These are phyloP conservation scores for Thinopyrum elongatum DNA, from an alignment of 176 grass and related monocot species.

Conservation along the genomic window DNA sequence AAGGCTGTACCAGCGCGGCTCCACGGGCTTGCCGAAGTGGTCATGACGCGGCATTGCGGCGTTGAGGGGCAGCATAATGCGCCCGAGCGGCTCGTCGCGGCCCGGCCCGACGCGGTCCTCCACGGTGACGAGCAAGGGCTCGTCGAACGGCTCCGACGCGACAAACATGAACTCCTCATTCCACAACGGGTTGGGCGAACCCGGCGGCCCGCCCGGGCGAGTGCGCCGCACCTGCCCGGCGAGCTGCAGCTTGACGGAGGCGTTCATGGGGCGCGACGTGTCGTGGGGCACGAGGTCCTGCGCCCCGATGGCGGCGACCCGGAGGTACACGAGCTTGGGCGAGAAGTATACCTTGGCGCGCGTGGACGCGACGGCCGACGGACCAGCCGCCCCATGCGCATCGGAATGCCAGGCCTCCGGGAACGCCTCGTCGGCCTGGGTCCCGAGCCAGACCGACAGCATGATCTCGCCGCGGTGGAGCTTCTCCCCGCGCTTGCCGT, in stretches of 20 bases:
- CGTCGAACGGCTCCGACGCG: slow-evolving; percentile 79
- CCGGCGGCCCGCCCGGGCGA: slow-evolving; percentile 37
- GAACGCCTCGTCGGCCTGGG: slow-evolving; percentile 96
- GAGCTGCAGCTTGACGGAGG: slow-evolving; percentile 62
- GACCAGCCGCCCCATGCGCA: slow-evolving; percentile 38
- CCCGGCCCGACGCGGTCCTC: slow-evolving; percentile 76
- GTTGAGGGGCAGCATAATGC: slow-evolving; percentile 48
- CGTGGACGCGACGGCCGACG: slow-evolving; percentile 51
- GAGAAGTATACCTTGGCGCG: slow-evolving; percentile 96
- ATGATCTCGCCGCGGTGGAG: slow-evolving; percentile 74
- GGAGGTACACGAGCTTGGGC: slow-evolving; percentile 85
- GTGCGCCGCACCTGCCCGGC: slow-evolving; percentile 73
- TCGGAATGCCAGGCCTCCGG: slow-evolving; percentile 89
- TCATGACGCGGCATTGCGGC: slow-evolving; percentile 50
- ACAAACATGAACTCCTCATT: slow-evolving; percentile 97
- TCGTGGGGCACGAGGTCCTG: slow-evolving; percentile 83
- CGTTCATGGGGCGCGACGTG: slow-evolving; percentile 55
- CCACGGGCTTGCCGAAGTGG: slow-evolving; percentile 69
- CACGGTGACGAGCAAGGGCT: slow-evolving; percentile 67
- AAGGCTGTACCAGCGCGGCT: slow-evolving; percentile 74
- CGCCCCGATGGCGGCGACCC: slow-evolving; percentile 53
- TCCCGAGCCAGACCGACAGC: slow-evolving; percentile 95
- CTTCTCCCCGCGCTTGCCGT: slow-evolving; percentile 66
- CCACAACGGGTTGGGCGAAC: slow-evolving; percentile 70
- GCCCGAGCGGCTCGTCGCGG: slow-evolving; percentile 72